A percentile compares a stretch with the other conserved stretches of the same genome.
phyloP scores from a whole-genome alignment of 169 alveolate genomes.

The Cryptosporidium ryanae region DNA sequence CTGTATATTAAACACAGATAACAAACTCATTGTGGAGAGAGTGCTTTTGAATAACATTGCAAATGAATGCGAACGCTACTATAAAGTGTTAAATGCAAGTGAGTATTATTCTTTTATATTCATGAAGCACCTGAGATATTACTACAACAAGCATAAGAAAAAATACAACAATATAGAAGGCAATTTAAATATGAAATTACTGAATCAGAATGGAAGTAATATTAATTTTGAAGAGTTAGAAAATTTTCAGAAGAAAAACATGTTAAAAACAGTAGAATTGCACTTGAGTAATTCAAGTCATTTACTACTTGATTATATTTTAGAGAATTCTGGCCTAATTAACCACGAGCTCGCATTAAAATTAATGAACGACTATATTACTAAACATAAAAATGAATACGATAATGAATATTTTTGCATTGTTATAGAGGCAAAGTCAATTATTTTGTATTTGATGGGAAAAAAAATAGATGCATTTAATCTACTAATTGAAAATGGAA shows the following conservation, averaged over 20 bases:
- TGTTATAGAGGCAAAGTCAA: constrained; percentile 34
- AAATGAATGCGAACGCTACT: not conserved
- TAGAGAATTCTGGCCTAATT: not conserved
- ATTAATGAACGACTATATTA: constrained; percentile 1
- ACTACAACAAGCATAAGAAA: constrained; percentile 4
- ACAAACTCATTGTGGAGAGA: not conserved
- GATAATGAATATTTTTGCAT: not conserved
- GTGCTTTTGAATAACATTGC: not conserved
- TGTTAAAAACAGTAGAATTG: constrained; percentile 3
- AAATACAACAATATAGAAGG: not conserved
- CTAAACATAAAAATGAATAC: not conserved
- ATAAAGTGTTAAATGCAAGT: constrained; percentile 5
- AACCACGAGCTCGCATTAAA: not conserved
- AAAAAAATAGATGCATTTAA: constrained; percentile 4
- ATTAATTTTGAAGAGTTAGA: not conserved
- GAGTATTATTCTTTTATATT: constrained; percentile 6
- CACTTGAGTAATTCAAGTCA: constrained; percentile 20
- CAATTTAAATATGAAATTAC: not conserved
- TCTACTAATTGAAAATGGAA: not conserved
- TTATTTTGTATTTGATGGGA: constrained; percentile 27
- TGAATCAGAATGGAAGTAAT: too few species aligned
- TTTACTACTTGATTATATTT: not conserved
- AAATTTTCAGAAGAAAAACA: not conserved
- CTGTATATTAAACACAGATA: constrained; percentile 43
- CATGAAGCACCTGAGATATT: not conserved